Conservation (phyloP, 2,329 filamentous ascomycete genomes). For the Penicillium sp. region DNA sequence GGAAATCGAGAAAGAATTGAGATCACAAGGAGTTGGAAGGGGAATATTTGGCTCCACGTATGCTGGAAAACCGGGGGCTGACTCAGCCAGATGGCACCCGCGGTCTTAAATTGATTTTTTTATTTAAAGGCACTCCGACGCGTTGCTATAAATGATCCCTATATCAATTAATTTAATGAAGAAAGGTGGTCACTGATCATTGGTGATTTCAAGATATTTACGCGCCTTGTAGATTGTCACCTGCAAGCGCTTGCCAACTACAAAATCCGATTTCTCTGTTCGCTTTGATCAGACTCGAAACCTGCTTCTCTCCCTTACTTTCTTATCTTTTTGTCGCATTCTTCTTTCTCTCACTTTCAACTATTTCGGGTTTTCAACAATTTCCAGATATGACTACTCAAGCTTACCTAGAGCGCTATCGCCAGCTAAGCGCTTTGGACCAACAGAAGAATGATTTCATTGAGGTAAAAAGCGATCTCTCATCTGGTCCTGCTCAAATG, state of each 20-base stretch:
- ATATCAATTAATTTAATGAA: slow-evolving; percentile 11
- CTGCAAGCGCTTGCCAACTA: slow-evolving; percentile 19
- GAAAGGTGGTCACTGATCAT: background rate
- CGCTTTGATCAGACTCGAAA: slow-evolving; percentile 6
- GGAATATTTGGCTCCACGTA: slow-evolving; percentile 31
- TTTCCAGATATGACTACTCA: slow-evolving; percentile 32
- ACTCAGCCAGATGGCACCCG: slow-evolving; percentile 18
- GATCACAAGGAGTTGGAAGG: slow-evolving; percentile 17
- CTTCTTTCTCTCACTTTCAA: background rate
- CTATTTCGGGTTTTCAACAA: background rate
- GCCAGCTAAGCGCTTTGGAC: slow-evolving; percentile 45
- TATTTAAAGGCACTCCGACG: slow-evolving; percentile 2
- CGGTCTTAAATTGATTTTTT: slow-evolving; percentile 12
- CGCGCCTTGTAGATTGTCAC: slow-evolving; percentile 15
- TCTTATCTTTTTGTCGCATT: slow-evolving; percentile 10
- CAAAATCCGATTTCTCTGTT: slow-evolving; percentile 3
- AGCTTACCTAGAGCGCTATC: slow-evolving; percentile 45
- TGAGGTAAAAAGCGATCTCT: slow-evolving; percentile 37
- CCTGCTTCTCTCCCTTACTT: slow-evolving; percentile 10
- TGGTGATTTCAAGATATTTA: slow-evolving; percentile 1
- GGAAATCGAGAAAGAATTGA: background rate
- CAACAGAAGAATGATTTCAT: slow-evolving; percentile 50
- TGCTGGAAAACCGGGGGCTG: slow-evolving; percentile 21
- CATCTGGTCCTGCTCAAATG: slow-evolving; percentile 11
- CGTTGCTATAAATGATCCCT: slow-evolving; percentile 1